Evolutionary conservation across 2,329 filamentous ascomycete genomes (phyloP).

Genomic region (Ustulina deusta): DNA sequence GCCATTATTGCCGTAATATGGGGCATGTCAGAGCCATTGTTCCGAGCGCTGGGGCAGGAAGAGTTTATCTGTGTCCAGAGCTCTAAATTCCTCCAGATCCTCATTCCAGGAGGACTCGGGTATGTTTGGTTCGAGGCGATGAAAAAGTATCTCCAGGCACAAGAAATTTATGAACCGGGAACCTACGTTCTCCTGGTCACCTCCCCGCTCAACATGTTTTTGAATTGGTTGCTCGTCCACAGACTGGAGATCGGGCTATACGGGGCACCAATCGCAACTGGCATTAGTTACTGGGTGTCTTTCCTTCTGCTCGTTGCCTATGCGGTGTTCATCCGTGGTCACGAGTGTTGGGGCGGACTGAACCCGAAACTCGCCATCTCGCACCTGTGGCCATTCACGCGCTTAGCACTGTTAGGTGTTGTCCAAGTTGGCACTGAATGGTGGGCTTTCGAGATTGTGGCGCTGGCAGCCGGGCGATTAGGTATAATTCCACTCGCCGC

Average conservation of each 20-base stretch:
- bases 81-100: slow-evolving; percentile 75
- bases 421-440: slow-evolving; percentile 90
- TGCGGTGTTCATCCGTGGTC: slow-evolving; percentile 75
- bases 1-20: slow-evolving; percentile 78
- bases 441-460: slow-evolving; percentile 95
- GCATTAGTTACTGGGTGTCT: slow-evolving; percentile 87
- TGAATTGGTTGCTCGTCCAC: slow-evolving; percentile 86
- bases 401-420: slow-evolving; percentile 79
- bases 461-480: slow-evolving; percentile 81
- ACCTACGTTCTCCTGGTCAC: slow-evolving; percentile 87
- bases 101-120: slow-evolving; percentile 84
- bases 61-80: slow-evolving; percentile 80
- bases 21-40: slow-evolving; percentile 79
- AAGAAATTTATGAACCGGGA: slow-evolving; percentile 82
- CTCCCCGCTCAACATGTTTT: slow-evolving; percentile 80
- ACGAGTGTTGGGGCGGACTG: slow-evolving; percentile 83
- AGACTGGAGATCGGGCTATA: slow-evolving; percentile 77
- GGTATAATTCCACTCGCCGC: slow-evolving; percentile 84
- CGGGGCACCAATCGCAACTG: slow-evolving; percentile 84
- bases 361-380: slow-evolving; percentile 71
- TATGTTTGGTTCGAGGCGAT: slow-evolving; percentile 90
- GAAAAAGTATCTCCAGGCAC: slow-evolving; percentile 90
- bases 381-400: slow-evolving; percentile 77
- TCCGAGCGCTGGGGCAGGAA: slow-evolving; percentile 80
- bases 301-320: slow-evolving; percentile 82